Evolutionary conservation across 768 basidiomycete species (phyloP).

Genomic region (Suillus americanus): DNA sequence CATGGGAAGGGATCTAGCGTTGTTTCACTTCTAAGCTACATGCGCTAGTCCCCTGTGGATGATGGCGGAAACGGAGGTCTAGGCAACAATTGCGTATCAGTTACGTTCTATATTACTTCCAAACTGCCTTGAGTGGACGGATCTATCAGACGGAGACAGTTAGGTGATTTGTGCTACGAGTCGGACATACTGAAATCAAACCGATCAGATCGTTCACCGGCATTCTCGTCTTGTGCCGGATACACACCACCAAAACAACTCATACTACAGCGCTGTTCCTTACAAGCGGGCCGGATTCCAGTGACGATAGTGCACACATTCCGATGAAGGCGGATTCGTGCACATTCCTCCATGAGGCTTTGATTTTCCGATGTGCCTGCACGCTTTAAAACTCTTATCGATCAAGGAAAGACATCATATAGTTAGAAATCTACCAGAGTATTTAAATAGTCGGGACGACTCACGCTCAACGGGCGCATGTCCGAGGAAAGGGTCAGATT

Average conservation of each 20-base stretch:
- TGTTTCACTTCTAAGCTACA: neutral
- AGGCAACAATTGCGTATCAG: neutral
- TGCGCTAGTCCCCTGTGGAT: neutral
- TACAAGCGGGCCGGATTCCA: constrained; percentile 43
- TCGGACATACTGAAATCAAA: neutral
- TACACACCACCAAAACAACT: neutral
- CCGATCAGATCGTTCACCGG: constrained; percentile 36
- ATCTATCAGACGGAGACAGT: neutral
- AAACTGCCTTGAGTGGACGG: neutral
- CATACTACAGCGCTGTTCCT: neutral
- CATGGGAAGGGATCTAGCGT: neutral
- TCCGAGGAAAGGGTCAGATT: neutral
- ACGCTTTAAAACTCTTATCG: neutral
- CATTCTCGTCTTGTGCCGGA: constrained; percentile 60
- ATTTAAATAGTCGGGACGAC: constrained; percentile 32
- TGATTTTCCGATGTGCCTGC: neutral
- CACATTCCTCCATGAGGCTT: constrained; percentile 61
- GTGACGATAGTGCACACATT: constrained; percentile 37
- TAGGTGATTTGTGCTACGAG: neutral
- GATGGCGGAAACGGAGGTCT: neutral
- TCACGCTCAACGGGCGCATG: constrained; percentile 32
- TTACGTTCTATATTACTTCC: neutral
- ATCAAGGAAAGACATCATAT: constrained; percentile 5
- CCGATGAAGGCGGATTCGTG: constrained; percentile 52
- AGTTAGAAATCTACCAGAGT: constrained; percentile 18